A percentile compares a stretch with the other conserved stretches of the same genome.
phyloP scores from a whole-genome alignment of 768 basidiomycete genomes.

The Ramaria sp. region DNA sequence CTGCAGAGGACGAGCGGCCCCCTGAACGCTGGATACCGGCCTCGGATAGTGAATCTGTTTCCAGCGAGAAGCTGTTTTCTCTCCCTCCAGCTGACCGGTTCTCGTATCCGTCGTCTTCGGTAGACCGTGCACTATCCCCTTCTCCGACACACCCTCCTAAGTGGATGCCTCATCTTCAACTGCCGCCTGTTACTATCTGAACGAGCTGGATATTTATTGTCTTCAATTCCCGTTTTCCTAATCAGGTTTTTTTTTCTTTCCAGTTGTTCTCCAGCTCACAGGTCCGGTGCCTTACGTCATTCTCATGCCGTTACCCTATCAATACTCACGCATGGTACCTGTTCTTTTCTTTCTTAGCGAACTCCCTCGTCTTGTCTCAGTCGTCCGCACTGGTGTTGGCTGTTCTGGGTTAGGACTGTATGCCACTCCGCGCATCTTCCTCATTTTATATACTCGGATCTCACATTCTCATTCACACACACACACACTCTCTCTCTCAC shows the following conservation, averaged over 20 bases:
- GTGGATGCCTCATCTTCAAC: constrained; percentile 5
- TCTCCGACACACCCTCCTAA: constrained; percentile 5
- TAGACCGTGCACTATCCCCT: neutral
- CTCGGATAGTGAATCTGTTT: constrained; percentile 6
- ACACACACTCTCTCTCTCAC: neutral
- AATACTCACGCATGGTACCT: constrained; percentile 1
- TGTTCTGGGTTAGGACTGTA: constrained; percentile 4
- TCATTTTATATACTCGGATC: constrained; percentile 4
- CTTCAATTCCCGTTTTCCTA: neutral
- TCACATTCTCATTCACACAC: no score
- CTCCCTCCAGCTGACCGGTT: neutral
- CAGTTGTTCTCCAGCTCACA: no score
- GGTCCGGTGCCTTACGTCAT: neutral
- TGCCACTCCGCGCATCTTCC: neutral
- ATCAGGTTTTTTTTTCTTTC: neutral
- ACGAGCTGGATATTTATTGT: neutral
- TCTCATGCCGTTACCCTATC: neutral
- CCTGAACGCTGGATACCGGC: constrained; percentile 8
- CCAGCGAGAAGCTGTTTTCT: neutral
- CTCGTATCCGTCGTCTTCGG: constrained; percentile 1
- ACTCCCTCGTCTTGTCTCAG: neutral
- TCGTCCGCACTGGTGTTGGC: neutral
- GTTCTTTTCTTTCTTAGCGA: neutral
- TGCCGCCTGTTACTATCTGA: constrained; percentile 5
- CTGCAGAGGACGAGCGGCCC: neutral